A percentile compares a stretch with the other conserved stretches of the same genome.
Evolutionary conservation across 176 grass and related monocot species (phyloP).

Genomic region (Areca catechu): DNA sequence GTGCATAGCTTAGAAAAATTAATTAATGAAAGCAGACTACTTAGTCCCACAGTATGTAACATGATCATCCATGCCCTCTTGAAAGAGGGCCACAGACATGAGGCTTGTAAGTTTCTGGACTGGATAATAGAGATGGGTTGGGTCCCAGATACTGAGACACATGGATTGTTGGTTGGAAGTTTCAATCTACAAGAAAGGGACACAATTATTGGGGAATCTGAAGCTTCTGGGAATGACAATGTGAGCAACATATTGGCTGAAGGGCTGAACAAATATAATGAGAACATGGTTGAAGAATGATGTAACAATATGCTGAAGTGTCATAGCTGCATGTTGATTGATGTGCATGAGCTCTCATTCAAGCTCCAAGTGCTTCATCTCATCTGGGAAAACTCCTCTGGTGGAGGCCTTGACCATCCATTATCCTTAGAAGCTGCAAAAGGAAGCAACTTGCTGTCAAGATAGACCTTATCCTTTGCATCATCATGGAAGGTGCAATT

Average conservation of each 20-base stretch:
- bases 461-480: no score
- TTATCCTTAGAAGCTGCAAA: no score
- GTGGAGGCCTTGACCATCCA: no score
- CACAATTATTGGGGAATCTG: conserved; percentile 15
- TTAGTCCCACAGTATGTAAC: conserved; percentile 42
- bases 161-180: conserved; percentile 34
- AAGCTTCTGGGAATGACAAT: conserved; percentile 21
- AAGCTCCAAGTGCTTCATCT: no score
- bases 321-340: no score
- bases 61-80: conserved; percentile 43
- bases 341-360: no score
- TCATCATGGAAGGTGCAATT: no score
- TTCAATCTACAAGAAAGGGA: conserved; percentile 8
- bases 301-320: no score
- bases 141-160: conserved; percentile 54
- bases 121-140: conserved; percentile 56
- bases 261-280: conserved; percentile 18
- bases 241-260: conserved; percentile 52
- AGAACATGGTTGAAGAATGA: no score
- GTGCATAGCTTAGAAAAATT: conserved; percentile 38
- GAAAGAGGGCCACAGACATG: conserved; percentile 47
- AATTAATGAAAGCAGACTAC: conserved; percentile 15
- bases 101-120: conserved; percentile 51
- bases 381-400: no score
- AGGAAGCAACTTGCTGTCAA: no score